A percentile compares a stretch with the other conserved stretches of the same genome.
Conservation (phyloP, 805 yeast species). For the Starmerella powellii region DNA sequence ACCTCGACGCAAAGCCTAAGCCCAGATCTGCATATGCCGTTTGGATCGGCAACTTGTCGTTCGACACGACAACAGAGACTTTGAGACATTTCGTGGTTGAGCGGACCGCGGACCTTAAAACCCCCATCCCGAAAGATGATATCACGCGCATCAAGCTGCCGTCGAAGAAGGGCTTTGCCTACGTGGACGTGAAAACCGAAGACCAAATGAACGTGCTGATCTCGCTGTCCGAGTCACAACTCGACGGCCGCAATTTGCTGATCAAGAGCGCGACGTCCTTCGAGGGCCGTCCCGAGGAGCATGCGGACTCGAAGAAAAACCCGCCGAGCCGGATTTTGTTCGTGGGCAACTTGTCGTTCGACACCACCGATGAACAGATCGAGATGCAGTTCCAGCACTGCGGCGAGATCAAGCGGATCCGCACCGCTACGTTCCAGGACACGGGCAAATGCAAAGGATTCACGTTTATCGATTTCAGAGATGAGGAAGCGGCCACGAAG, state of each 20-base stretch:
- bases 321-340: conserved; percentile 84
- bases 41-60: conserved; percentile 90
- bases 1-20: conserved; percentile 19
- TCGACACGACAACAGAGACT: conserved; percentile 70
- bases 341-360: conserved; percentile 88
- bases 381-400: conserved; percentile 79
- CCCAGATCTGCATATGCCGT: conserved; percentile 41
- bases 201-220: conserved; percentile 53
- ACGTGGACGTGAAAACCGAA: conserved; percentile 60
- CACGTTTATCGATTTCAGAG: conserved; percentile 77
- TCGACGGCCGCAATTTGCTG: conserved; percentile 76
- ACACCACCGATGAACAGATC: conserved; percentile 68
- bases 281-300: conserved; percentile 72
- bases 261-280: conserved; percentile 71
- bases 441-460: conserved; percentile 94
- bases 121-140: conserved; percentile 40
- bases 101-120: conserved; percentile 30
- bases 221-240: conserved; percentile 51
- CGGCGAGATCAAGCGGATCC: conserved; percentile 69
- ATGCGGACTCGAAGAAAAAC: conserved; percentile 42
- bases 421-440: conserved; percentile 98
- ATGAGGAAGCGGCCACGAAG: conserved; percentile 66
- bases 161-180: conserved; percentile 66
- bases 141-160: conserved; percentile 74
- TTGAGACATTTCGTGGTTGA: conserved; percentile 49